Evolutionary conservation across 192 early-diverging fungal species (phyloP), one percentile per base, ranked within the genome.

Genomic region (Entomortierella beljakovae): DNA sequence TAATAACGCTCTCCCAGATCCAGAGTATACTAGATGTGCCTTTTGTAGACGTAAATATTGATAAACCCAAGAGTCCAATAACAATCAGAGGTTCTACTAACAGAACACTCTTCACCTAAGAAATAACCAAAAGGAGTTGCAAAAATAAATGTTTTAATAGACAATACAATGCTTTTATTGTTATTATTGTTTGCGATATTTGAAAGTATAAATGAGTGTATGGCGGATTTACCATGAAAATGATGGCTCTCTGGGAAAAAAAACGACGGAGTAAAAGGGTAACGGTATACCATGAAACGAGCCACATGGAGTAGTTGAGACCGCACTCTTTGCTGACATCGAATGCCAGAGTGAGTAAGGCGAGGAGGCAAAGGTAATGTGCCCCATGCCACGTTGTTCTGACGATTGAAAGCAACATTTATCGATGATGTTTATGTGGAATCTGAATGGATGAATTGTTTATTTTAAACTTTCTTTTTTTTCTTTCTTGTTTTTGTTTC

Each of bases 291-390:
- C 66, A 77, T 5, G 73, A 68, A 43, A 77, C 73, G 28, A 77
- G 60, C 73, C 73, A 77, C 53, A 77, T 53, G 20, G 73, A 77
- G 55, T 63, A 77, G 53, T 77, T 61, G 48, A 77, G 73, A 3
- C 73, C 73, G 42, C 65, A 68, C 31, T 55, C 54, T 38, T 68
- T 77, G 35, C 59, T 50, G 61, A 77, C 51, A 34, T 77, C 73
- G 26, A 77, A 77, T 28, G 73, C 54, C 33, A 77, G 25, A 0
- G 73, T 77, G 60, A 77, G 73, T 26, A 77, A 48, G 4, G 66
- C 73, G n/a, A 77, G 61, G 35, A 77, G 46, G 52, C 57, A 59
- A 18, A 77, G 66, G 61, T 77, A 77, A 29, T 77, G 66, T 16
- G 60, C 65, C 16, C 64, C 73, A 18, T 60, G 58, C 73, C 73